Conservation (phyloP, 2,329 filamentous ascomycete species). For the Fusarium sp. region DNA sequence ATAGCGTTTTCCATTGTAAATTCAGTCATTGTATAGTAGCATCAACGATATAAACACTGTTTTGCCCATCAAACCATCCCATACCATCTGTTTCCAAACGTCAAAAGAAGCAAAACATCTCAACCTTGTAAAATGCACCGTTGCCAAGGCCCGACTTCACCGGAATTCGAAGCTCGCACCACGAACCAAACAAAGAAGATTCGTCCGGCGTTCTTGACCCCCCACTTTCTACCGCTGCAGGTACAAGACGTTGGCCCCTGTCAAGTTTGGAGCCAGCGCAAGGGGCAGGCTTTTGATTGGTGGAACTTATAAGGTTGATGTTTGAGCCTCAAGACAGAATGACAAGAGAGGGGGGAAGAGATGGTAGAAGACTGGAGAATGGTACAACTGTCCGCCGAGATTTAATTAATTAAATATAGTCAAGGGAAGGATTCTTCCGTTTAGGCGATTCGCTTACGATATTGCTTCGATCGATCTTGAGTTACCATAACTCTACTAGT, state of each 20-base stretch:
- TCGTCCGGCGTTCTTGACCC: background rate
- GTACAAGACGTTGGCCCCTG: background rate
- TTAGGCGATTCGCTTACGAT: background rate
- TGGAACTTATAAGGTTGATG: slow-evolving; percentile 39
- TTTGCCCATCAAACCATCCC: slow-evolving; percentile 15
- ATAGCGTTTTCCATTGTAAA: background rate
- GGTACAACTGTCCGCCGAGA: background rate
- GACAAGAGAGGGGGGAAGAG: background rate
- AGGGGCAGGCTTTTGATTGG: slow-evolving; percentile 43
- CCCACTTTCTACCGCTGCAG: background rate
- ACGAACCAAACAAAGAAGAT: slow-evolving; percentile 10
- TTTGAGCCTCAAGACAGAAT: slow-evolving; percentile 45
- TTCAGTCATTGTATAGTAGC: background rate
- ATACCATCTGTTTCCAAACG: slow-evolving; percentile 12
- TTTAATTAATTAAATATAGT: background rate
- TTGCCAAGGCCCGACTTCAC: slow-evolving; percentile 43
- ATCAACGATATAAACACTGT: background rate
- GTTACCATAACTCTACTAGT: background rate
- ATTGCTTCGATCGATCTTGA: background rate
- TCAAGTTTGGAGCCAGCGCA: slow-evolving; percentile 44
- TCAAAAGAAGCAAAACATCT: background rate
- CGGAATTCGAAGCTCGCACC: slow-evolving; percentile 45
- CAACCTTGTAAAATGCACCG: slow-evolving; percentile 17
- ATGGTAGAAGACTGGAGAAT: background rate
- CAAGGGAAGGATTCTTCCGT: slow-evolving; percentile 1